Evolutionary conservation across 345 rosid genomes (phyloP).

Genomic region (Pistacia atlantica): DNA sequence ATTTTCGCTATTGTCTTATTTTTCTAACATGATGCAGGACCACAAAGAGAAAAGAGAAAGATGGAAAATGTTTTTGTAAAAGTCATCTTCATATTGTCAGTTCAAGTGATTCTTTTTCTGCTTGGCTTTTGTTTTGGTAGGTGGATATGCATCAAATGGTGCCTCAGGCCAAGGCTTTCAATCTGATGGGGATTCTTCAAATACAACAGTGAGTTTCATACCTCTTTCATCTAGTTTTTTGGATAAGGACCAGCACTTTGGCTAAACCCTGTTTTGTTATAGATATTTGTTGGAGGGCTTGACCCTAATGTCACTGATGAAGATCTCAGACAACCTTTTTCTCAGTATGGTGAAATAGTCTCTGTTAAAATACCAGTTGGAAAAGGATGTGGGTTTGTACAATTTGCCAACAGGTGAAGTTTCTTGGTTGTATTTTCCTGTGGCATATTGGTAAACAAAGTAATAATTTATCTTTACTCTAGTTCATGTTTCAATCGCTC

Average conservation of each 20-base stretch:
- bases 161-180: constrained; percentile 49
- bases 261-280: constrained; percentile 32
- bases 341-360: constrained; percentile 82
- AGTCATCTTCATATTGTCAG: not conserved
- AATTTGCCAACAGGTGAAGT: constrained; percentile 76
- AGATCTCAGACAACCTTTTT: constrained; percentile 81
- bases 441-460: not conserved
- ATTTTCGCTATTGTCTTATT: not conserved
- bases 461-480: not conserved
- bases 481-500: constrained; percentile 7
- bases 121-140: constrained; percentile 24
- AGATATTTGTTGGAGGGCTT: constrained; percentile 99
- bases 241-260: constrained; percentile 19
- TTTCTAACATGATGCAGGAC: not conserved
- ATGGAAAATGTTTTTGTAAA: not conserved
- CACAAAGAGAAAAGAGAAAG: not conserved
- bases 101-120: not conserved
- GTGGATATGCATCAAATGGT: constrained; percentile 74
- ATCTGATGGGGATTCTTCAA: constrained; percentile 71
- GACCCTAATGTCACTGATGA: constrained; percentile 85
- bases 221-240: constrained; percentile 19
- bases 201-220: constrained; percentile 74
- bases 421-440: constrained; percentile 13
- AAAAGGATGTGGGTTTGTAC: constrained; percentile 96
- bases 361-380: constrained; percentile 90